These are phyloP conservation scores for Cadophora sp. DNA, from an alignment of 2,329 filamentous ascomycete species.

Conservation along the genomic window DNA sequence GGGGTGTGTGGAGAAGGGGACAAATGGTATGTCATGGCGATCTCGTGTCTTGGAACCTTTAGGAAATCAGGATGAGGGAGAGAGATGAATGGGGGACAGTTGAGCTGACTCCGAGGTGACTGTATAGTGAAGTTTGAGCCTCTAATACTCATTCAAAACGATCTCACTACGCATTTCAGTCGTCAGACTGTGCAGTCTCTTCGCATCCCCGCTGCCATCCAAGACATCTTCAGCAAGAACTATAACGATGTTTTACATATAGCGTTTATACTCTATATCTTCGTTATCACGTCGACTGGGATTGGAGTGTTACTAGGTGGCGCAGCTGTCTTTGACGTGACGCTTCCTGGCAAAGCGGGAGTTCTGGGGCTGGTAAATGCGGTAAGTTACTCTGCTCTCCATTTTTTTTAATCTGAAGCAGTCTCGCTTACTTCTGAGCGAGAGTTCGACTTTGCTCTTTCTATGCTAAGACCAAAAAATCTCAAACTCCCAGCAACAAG, in stretches of 20 bases:
- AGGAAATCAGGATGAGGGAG: neutral
- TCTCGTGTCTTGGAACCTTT: no score
- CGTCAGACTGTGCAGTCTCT: constrained; percentile 17
- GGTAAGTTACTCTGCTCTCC: neutral
- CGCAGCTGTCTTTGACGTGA: neutral
- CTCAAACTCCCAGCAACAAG: neutral
- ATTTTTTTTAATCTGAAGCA: no score
- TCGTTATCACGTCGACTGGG: constrained; percentile 1
- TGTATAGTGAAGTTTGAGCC: constrained; percentile 19
- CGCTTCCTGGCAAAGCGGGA: neutral
- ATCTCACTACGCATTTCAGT: constrained; percentile 2
- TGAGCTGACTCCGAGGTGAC: neutral
- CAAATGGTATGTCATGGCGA: neutral
- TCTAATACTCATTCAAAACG: neutral
- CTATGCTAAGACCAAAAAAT: neutral
- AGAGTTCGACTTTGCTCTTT: neutral
- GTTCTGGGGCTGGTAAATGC: neutral
- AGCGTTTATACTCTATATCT: constrained; percentile 23
- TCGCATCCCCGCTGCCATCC: constrained; percentile 11
- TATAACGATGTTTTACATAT: constrained; percentile 16
- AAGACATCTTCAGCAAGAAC: neutral
- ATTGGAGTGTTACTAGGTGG: neutral
- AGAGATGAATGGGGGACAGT: neutral
- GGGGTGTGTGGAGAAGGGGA: neutral
- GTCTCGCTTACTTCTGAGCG: no score